phyloP scores from a whole-genome alignment of 306 rosid species.

The Acacia confusa region DNA sequence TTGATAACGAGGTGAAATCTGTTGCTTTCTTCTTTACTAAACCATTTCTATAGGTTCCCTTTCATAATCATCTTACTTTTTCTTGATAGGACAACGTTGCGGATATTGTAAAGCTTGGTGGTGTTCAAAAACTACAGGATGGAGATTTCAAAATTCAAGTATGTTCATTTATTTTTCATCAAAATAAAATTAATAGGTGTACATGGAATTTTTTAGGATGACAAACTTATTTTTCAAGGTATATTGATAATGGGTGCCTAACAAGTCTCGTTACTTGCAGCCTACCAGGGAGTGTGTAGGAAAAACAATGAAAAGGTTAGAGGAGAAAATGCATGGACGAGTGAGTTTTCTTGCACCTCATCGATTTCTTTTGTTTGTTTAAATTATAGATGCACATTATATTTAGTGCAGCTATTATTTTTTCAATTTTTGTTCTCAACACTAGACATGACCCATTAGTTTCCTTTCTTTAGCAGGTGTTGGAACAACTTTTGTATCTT shows the following conservation, averaged over 20 bases:
- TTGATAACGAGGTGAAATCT: conserved; percentile 81
- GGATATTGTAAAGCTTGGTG: conserved; percentile 76
- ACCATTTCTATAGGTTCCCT: conserved; percentile 18
- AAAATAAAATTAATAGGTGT: not conserved
- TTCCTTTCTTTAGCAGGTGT: conserved; percentile 53
- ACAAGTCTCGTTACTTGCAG: conserved; percentile 49
- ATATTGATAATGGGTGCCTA: not conserved
- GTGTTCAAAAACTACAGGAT: conserved; percentile 73
- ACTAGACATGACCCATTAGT: not conserved
- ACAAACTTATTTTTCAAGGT: not conserved
- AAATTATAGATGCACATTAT: not conserved
- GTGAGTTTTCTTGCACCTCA: conserved; percentile 53
- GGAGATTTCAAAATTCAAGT: conserved; percentile 80
- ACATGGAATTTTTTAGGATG: not conserved
- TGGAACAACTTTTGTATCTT: conserved; percentile 68
- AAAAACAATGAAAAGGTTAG: conserved; percentile 79
- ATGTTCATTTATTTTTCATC: conserved; percentile 31
- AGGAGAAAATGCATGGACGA: conserved; percentile 80
- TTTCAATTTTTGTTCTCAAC: not conserved
- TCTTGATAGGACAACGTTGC: conserved; percentile 74
- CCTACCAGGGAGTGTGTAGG: conserved; percentile 83
- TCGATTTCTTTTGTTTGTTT: conserved; percentile 18
- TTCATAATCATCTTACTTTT: conserved; percentile 22
- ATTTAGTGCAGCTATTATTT: not conserved
- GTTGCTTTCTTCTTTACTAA: conserved; percentile 12